Conservation (phyloP, 2,329 filamentous ascomycete species). For the Aureobasidium sp. region DNA sequence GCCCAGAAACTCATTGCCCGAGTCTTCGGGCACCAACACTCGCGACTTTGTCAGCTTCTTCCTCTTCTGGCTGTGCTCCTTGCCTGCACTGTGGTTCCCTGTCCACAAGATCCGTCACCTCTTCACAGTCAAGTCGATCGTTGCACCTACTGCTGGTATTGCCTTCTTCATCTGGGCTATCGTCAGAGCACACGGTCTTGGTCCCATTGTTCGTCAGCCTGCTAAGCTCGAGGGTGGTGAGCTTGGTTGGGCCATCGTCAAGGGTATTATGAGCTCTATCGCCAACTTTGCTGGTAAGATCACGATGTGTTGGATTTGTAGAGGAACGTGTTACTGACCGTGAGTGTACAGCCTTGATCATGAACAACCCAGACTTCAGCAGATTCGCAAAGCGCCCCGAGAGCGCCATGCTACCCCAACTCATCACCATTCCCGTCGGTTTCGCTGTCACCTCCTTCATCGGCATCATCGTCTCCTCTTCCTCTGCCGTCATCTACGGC, state of each 20-base stretch:
- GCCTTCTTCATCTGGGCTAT: constrained; percentile 84
- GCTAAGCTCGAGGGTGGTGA: constrained; percentile 54
- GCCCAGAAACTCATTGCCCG: constrained; percentile 59
- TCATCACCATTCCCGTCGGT: constrained; percentile 39
- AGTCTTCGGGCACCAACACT: constrained; percentile 60
- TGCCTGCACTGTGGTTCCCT: constrained; percentile 81
- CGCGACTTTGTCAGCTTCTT: constrained; percentile 73
- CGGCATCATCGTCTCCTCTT: constrained; percentile 44
- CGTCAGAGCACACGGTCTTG: constrained; percentile 70
- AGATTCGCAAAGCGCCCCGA: constrained; percentile 22
- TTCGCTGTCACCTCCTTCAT: constrained; percentile 33
- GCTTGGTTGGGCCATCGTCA: constrained; percentile 73
- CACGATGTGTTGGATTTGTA: constrained; percentile 36
- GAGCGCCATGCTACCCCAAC: constrained; percentile 18
- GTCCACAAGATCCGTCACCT: constrained; percentile 83
- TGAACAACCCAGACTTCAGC: constrained; percentile 19
- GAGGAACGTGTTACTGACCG: neutral
- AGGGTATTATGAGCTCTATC: constrained; percentile 80
- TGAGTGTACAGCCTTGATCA: neutral
- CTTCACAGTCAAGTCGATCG: constrained; percentile 81
- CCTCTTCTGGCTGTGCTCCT: constrained; percentile 70
- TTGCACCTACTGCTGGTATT: constrained; percentile 72
- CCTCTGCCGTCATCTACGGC: constrained; percentile 35
- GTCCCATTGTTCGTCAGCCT: constrained; percentile 68
- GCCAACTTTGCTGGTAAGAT: constrained; percentile 71